Conservation (phyloP, 148 eudicot genomes). For the Cornus suecica region DNA sequence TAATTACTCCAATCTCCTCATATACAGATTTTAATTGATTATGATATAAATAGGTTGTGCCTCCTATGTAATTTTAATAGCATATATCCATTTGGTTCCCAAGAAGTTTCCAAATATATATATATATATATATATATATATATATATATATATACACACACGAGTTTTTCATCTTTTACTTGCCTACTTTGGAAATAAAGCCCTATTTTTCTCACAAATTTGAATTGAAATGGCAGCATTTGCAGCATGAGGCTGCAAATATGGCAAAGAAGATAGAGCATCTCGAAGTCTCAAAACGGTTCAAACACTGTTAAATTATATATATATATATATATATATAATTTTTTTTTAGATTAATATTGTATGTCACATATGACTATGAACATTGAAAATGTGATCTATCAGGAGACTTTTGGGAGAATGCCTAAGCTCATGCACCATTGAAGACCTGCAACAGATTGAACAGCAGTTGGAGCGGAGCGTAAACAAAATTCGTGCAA, state of each 20-base stretch:
- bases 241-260: conserved; percentile 67
- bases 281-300: conserved; percentile 78
- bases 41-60: too few species aligned
- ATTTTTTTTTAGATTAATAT: not conserved
- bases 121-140: too few species aligned
- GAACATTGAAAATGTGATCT: not conserved
- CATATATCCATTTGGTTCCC: not conserved
- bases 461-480: conserved; percentile 79
- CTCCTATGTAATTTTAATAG: too few species aligned
- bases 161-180: too few species aligned
- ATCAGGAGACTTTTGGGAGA: conserved; percentile 79
- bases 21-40: too few species aligned
- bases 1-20: not conserved
- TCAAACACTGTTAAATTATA: not conserved
- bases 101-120: not conserved
- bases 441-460: conserved; percentile 70
- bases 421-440: conserved; percentile 58
- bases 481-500: conserved; percentile 59
- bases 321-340: too few species aligned
- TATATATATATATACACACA: too few species aligned
- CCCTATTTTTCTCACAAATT: not conserved
- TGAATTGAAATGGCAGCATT: conserved; percentile 40
- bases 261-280: conserved; percentile 72
- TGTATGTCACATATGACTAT: not conserved
- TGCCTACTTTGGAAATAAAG: not conserved